Conservation (phyloP, 768 basidiomycete species). For the Tulasnella sp. region DNA sequence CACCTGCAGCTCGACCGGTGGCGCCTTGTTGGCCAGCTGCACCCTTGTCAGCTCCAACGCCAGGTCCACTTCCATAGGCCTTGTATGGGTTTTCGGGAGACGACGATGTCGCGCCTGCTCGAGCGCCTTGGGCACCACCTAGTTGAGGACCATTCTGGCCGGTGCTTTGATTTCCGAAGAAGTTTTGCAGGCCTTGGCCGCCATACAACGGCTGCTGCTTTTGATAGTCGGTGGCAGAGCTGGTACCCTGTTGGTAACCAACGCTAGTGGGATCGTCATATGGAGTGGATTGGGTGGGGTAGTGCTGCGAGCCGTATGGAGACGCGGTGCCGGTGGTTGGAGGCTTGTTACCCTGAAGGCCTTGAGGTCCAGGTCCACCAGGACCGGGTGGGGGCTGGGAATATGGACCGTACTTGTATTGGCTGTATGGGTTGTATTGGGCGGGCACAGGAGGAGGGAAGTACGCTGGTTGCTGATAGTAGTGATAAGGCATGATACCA, state of each 20-base stretch:
- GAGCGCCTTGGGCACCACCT: neutral
- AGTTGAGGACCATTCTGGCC: slow-evolving; percentile 25
- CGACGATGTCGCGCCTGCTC: slow-evolving; percentile 19
- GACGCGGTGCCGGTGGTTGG: slow-evolving; percentile 17
- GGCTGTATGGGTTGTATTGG: slow-evolving; percentile 32
- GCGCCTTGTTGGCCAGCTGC: slow-evolving; percentile 4
- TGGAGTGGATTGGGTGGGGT: slow-evolving; percentile 20
- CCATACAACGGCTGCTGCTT: slow-evolving; percentile 25
- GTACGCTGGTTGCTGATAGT: slow-evolving; percentile 32
- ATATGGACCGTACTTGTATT: slow-evolving; percentile 25
- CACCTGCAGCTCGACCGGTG: slow-evolving; percentile 15
- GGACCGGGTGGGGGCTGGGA: slow-evolving; percentile 19
- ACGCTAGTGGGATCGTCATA: slow-evolving; percentile 27
- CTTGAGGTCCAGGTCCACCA: slow-evolving; percentile 12
- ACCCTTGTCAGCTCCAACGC: slow-evolving; percentile 14
- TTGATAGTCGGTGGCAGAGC: slow-evolving; percentile 4
- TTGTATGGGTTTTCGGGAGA: slow-evolving; percentile 33
- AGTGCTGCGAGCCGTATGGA: slow-evolving; percentile 30
- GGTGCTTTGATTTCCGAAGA: slow-evolving; percentile 28
- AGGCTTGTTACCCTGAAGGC: slow-evolving; percentile 13
- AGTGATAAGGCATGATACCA: slow-evolving; percentile 28
- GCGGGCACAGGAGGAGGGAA: slow-evolving; percentile 7
- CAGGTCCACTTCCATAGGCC: slow-evolving; percentile 23
- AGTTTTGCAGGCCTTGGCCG: slow-evolving; percentile 26
- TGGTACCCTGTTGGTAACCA: slow-evolving; percentile 19